Evolutionary conservation across 2,329 filamentous ascomycete genomes (phyloP).

Genomic region (Talaromyces sp.): DNA sequence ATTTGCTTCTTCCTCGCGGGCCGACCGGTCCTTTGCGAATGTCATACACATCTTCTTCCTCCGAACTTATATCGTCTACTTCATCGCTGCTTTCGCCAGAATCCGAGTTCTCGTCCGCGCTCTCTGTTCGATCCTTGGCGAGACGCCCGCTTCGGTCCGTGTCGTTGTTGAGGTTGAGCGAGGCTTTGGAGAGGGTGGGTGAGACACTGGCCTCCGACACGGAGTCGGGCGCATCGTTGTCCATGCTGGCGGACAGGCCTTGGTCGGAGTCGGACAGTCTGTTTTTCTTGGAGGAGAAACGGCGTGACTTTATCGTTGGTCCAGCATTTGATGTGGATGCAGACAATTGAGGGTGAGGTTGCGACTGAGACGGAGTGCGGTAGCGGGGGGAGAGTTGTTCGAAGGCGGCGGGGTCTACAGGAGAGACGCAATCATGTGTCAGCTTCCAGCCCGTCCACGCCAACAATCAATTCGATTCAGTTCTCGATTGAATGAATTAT

Average conservation of each 20-base stretch:
- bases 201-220: conserved; percentile 2
- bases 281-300: neutral
- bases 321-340: neutral
- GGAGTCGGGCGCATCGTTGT: conserved; percentile 2
- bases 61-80: conserved; percentile 52
- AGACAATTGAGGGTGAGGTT: neutral
- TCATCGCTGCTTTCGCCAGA: conserved; percentile 69
- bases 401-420: conserved; percentile 31
- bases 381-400: conserved; percentile 22
- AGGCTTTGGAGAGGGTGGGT: conserved; percentile 7
- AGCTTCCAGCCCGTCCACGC: neutral
- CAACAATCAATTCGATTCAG: neutral
- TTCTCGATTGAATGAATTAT: neutral
- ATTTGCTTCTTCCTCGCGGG: conserved; percentile 19
- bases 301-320: neutral
- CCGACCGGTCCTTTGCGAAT: conserved; percentile 41
- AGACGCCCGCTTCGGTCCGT: conserved; percentile 56
- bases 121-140: conserved; percentile 69
- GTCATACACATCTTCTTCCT: conserved; percentile 59
- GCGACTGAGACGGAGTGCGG: neutral
- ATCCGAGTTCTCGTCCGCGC: conserved; percentile 56
- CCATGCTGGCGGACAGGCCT: neutral
- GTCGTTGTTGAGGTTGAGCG: conserved; percentile 3
- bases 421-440: neutral
- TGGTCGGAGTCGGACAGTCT: neutral